A percentile compares a stretch with the other conserved stretches of the same genome.
Conservation (phyloP, 148 eudicot species). For the Drosera capensis region DNA sequence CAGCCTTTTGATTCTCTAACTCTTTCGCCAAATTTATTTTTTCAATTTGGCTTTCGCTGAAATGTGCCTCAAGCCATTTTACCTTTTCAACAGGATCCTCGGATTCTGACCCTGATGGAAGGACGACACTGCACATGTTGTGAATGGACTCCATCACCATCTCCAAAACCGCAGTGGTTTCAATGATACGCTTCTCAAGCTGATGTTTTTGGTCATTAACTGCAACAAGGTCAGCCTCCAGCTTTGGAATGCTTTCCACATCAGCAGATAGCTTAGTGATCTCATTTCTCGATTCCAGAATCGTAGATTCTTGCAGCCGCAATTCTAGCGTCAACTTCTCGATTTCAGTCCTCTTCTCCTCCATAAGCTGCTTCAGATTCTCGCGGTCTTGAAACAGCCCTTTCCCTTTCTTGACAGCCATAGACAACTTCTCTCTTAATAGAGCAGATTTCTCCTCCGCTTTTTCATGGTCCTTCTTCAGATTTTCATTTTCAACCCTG, state of each 20-base stretch:
- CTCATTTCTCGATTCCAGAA: slow-evolving; percentile 33
- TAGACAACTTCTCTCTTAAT: slow-evolving; percentile 73
- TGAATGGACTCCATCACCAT: slow-evolving; percentile 43
- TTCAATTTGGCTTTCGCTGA: slow-evolving; percentile 38
- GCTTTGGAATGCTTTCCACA: slow-evolving; percentile 35
- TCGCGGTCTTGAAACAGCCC: slow-evolving; percentile 94
- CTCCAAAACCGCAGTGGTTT: slow-evolving; percentile 47
- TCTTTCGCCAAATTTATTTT: slow-evolving; percentile 43
- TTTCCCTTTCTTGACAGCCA: slow-evolving; percentile 97
- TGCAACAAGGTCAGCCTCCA: slow-evolving; percentile 47
- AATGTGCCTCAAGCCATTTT: slow-evolving; percentile 39
- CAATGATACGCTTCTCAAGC: slow-evolving; percentile 48
- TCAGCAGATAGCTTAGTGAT: slow-evolving; percentile 36
- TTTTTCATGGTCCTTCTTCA: slow-evolving; percentile 50
- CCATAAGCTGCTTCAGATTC: slow-evolving; percentile 52
- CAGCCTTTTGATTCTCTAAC: slow-evolving; percentile 30
- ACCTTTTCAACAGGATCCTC: slow-evolving; percentile 63
- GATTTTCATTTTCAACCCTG: slow-evolving; percentile 38
- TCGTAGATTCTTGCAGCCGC: slow-evolving; percentile 32
- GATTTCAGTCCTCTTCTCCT: slow-evolving; percentile 63
- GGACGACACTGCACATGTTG: slow-evolving; percentile 10
- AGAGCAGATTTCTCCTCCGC: slow-evolving; percentile 68
- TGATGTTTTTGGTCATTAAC: slow-evolving; percentile 42
- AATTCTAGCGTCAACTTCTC: slow-evolving; percentile 48
- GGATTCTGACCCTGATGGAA: slow-evolving; percentile 27